Base-by-base conservation (phyloP, 225 moss, liverwort and hornwort species). In the Antitrichia curtipendula region DNA sequence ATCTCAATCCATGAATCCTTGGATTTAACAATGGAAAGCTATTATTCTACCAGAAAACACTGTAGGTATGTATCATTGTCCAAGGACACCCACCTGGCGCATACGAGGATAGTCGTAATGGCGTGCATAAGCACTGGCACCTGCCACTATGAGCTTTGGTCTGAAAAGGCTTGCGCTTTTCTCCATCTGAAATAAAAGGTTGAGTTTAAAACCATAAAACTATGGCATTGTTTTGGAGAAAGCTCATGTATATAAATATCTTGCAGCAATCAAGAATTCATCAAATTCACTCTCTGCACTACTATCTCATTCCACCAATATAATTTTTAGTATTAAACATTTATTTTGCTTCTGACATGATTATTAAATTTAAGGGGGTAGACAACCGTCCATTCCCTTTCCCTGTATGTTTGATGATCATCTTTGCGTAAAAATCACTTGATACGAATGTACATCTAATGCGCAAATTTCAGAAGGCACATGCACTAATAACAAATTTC, bases 61-160 rank as follows among this genome's bases (percentile, higher is more conserved):
- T 53, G 9, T 21, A 49, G 4, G 29, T 28, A 13, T 49, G 47
- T 50, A 64, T 62, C 49, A n/a, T 29, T 80, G 7, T n/a, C 66
- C n/a, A n/a, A n/a, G n/a, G 40, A 53, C 76, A 64, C 85, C 70
- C 88, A 95, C 96, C 95, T 93, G 80, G 41, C 96, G 93, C 99
- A 99, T 97, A 77, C 95, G 94, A 78, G 93, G 91, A 84, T 99
- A 99, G 25, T 99, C 97, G 81, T 97, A 99, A 89, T 95, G 95
- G 84, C 99, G 93, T 20, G 99, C 93, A 90, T 99, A 99, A 9
- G 99, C 99, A 91, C 97, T 97, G 21, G 99, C 99, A 40, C 96
- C 99, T 38, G 97, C 97, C 75, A 99, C 96, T 58, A 97, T 93
- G 69, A 99, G 90, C 92, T 99, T 99, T 9, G 99, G 99, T 91